Base-by-base conservation (phyloP, 2,329 filamentous ascomycete species). In the Raffaelea deltoideospora region DNA sequence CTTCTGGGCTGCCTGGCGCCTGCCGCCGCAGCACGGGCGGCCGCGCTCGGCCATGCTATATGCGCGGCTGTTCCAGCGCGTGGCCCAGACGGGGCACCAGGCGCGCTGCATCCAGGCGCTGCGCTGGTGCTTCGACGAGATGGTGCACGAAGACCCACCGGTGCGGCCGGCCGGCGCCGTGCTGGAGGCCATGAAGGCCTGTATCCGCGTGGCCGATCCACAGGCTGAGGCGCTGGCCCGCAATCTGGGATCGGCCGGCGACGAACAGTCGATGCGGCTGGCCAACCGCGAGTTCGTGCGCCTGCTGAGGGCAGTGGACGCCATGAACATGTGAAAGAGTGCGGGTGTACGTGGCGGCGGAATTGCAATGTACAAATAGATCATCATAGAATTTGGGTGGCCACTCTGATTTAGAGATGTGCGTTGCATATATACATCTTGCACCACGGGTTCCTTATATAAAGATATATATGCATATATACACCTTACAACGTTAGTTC, bases 1-100 rank as follows among this genome's bases (percentile, higher is more conserved):
- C 6, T 72, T 81, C 47, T 79, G 72, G 74, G 60, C 70, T 17
- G 49, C 64, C 10, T 82, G 77, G 63, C 64, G 65, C 37, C 60
- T 64, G 38, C 63, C 71, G 4, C 55, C 74, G 13, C 59, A 66
- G 29, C 64, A 66, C 45, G 54, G 62, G 28, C 49, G 53, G 9
- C 46, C 59, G 1, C 68, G 76, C 17, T 64, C 67, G 0, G 48
- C 57, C n/a, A 49, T 50, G 14, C 59, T 78, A 43, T 83, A 82
- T 48, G 52, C 56, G 4, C 55, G 65, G 24, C 55, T 75, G 20
- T 78, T 72, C 48, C 44, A 51, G 13, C 49, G 59, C 21, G 60
- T 75, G 37, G 63, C 66, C 1, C 49, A 56, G 5, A 61, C 63
- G 0, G 47, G 53, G 0, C 56, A 68, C 43, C 53, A 61, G 38